Evolutionary conservation across 2,329 filamentous ascomycete genomes (phyloP).

Genomic region (Ophiobolus disseminans): DNA sequence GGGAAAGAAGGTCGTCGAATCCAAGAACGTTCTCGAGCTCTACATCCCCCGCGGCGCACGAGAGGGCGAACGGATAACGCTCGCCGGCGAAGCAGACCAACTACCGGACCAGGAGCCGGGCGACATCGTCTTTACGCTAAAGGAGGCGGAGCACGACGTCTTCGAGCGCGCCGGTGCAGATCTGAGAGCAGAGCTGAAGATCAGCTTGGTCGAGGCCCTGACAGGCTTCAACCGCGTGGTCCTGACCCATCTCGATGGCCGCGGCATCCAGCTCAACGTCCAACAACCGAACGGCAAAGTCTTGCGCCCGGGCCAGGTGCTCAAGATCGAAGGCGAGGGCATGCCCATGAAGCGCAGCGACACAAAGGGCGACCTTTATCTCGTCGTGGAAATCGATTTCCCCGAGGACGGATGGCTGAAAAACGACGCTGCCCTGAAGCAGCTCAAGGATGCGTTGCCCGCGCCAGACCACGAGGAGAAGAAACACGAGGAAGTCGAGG

Average conservation of each 20-base stretch:
- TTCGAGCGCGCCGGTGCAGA: conserved; percentile 88
- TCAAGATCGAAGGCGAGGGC: conserved; percentile 87
- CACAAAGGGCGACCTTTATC: conserved; percentile 81
- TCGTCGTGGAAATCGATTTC: conserved; percentile 86
- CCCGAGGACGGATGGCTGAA: conserved; percentile 83
- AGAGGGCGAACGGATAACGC: conserved; percentile 84
- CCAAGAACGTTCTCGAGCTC: conserved; percentile 93
- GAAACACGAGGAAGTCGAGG: conserved; percentile 76
- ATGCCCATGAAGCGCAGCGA: conserved; percentile 94
- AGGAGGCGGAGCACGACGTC: conserved; percentile 78
- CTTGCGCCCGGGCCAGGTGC: conserved; percentile 79
- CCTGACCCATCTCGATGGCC: conserved; percentile 88
- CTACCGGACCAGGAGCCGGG: conserved; percentile 86
- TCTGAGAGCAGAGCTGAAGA: conserved; percentile 78
- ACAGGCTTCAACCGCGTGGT: conserved; percentile 90
- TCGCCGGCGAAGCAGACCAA: conserved; percentile 95
- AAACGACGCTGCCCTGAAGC: conserved; percentile 71
- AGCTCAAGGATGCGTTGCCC: conserved; percentile 78
- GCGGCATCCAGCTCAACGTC: conserved; percentile 83
- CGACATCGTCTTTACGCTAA: conserved; percentile 88
- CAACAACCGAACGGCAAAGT: conserved; percentile 75
- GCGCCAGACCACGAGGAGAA: conserved; percentile 59
- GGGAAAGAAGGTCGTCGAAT: conserved; percentile 82
- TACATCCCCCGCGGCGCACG: conserved; percentile 86
- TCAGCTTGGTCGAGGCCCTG: conserved; percentile 84